These are phyloP conservation scores for Dorcoceras hygrometricum DNA, from an alignment of 257 asterid species.

Conservation along the genomic window DNA sequence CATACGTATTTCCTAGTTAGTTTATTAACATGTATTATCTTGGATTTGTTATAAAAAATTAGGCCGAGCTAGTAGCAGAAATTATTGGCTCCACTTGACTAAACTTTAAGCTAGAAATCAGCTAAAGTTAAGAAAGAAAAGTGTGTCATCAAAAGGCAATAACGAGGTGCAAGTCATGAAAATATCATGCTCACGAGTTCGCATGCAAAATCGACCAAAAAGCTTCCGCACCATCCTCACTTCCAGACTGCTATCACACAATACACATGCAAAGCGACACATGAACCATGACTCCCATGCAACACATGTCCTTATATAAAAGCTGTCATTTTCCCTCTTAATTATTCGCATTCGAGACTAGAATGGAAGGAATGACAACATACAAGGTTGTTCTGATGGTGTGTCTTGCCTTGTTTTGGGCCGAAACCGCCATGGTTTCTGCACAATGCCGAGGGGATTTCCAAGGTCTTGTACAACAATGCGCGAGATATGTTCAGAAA, in stretches of 20 bases:
- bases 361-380: conserved; percentile 25
- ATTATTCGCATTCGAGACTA: too few relatives aligned
- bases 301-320: conserved; percentile 1
- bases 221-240: not conserved
- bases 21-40: too few relatives aligned
- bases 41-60: too few relatives aligned
- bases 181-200: not conserved
- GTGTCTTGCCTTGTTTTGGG: conserved; percentile 25
- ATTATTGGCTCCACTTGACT: too few relatives aligned
- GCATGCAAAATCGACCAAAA: not conserved
- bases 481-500: conserved; percentile 49
- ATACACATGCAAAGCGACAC: not conserved
- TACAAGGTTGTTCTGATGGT: conserved; percentile 14
- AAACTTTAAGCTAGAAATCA: too few relatives aligned
- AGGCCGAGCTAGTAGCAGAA: too few relatives aligned
- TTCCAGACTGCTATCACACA: not conserved
- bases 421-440: conserved; percentile 22
- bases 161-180: not conserved
- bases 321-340: not conserved
- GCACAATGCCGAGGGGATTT: conserved; percentile 65
- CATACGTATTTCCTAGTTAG: too few relatives aligned
- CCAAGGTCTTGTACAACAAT: conserved; percentile 47
- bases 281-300: not conserved
- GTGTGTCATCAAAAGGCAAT: too few relatives aligned
- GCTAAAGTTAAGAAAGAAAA: too few relatives aligned